Evolutionary conservation across 2,329 filamentous ascomycete species (phyloP), one percentile per base, ranked within the genome.

Genomic region (Pseudopithomyces chartarum): DNA sequence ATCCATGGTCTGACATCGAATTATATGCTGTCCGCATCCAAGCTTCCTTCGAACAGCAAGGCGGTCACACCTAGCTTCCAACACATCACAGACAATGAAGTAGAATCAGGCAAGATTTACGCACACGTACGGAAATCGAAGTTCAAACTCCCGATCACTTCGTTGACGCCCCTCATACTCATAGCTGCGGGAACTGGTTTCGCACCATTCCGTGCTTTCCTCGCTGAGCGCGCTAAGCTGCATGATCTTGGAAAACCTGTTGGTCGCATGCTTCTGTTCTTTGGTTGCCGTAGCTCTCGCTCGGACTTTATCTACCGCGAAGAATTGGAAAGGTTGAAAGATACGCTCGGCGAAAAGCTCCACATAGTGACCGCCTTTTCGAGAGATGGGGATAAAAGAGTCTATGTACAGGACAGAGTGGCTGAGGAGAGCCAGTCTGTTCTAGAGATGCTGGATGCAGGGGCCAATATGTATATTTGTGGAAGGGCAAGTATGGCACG

Each of bases 151-250:
- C 81, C 81, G 0, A 65, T 74, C 11, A 66, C 73, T 0, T 65
- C 74, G 6, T 74, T 71, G 3, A 78, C 73, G 0, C 84, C 83
- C 0, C 67, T 87, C 10, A 74, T 86, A 49, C 82, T 79, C 60
- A 65, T 76, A 43, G 63, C 59, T 34, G 72, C 72, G 3, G 71
- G 72, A 8, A 73, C 70, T n/a, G 71, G 72, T 10, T 66, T 75
- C 33, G 72, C 72, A 8, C 71, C 72, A 0, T 73, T 75, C 56
- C 65, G 70, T 13, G 72, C 70, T 4, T 75, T 75, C 52, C 48
- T 75, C 34, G 59, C 69, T 22, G 71, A 76, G 49, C 69, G 73
- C 10, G 73, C 73, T 22, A 73, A 71, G 40, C 55, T 74, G 2
- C 63, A 67, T 22, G 55, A 63, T 17, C 65, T 73, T 11, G 70